Evolutionary conservation across 345 rosid genomes (phyloP), one percentile per base, ranked within the genome.

Genomic region (Iberis pinnata): DNA sequence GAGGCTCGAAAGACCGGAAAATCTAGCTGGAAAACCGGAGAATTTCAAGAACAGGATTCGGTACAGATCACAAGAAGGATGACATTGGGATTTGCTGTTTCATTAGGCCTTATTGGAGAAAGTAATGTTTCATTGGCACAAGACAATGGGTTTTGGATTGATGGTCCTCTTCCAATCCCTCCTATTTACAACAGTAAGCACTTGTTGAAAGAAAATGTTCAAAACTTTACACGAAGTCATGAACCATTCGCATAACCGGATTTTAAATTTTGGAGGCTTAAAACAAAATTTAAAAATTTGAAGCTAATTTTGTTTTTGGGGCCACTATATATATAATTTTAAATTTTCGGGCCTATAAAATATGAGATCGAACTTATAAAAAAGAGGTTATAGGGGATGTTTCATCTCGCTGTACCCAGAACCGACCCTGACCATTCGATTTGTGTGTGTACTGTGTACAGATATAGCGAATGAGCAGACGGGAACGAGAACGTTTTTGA

Each of bases 391-490:
- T n/a, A n/a, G n/a, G n/a, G n/a, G n/a, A n/a, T n/a, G n/a, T n/a
- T n/a, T n/a, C n/a, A n/a, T n/a, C n/a, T n/a, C n/a, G n/a, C n/a
- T n/a, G n/a, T n/a, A n/a, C n/a, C n/a, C n/a, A n/a, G n/a, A n/a
- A n/a, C n/a, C n/a, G n/a, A n/a, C n/a, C n/a, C n/a, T n/a, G n/a
- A n/a, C 18, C 16, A 2, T 22, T 53, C 4, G 3, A 37, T 25
- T 16, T 16, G 42, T 22, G 3, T 22, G 25, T 22, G 25, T 16
- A 12, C 35, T 22, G 3, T 22, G 25, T 22, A 6, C 74, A 80
- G 97, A 83, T 15, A 75, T 86, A 40, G 68, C 65, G 7, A 89
- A 82, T 39, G 83, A 78, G 74, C 62, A 76, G 75, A 86, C 89
- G 0, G 88, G 90, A 16, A 86, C 81, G 2, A 74, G 87, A 16